Evolutionary conservation across 2,329 filamentous ascomycete genomes (phyloP).

Genomic region (Plectosphaerella sp.): DNA sequence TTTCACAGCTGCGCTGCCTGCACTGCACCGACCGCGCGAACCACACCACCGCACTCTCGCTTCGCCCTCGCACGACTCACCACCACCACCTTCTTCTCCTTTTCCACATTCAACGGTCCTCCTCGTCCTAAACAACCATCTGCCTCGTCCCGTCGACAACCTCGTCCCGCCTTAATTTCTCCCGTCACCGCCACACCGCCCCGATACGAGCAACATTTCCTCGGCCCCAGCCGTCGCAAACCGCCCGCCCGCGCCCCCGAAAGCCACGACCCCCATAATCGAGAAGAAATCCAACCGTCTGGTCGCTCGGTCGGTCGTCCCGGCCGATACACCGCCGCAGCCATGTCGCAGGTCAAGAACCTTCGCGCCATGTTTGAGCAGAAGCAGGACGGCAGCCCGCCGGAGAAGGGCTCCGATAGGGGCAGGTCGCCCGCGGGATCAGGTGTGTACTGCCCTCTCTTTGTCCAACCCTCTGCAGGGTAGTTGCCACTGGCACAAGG

Average conservation of each 20-base stretch:
- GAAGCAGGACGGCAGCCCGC: conserved; percentile 60
- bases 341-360: conserved; percentile 67
- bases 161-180: too few species aligned
- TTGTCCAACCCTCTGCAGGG: not conserved
- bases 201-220: too few species aligned
- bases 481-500: too few species aligned
- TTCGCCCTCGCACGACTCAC: too few species aligned
- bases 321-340: conserved; percentile 22
- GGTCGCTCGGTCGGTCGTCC: too few species aligned
- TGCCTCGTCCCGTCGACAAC: too few species aligned
- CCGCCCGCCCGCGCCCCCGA: not conserved
- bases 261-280: not conserved
- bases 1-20: not conserved
- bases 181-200: too few species aligned
- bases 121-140: too few species aligned
- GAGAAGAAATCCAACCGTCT: not conserved
- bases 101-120: too few species aligned
- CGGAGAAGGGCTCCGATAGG: conserved; percentile 43
- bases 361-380: conserved; percentile 78
- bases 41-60: not conserved
- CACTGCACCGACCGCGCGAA: not conserved
- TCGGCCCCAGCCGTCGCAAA: too few species aligned
- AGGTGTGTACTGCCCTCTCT: conserved; percentile 24
- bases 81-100: too few species aligned
- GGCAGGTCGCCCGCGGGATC: conserved; percentile 60